A percentile compares a stretch with the other conserved stretches of the same genome.
Conservation (phyloP, 768 basidiomycete species). For the Suillus weaverae region DNA sequence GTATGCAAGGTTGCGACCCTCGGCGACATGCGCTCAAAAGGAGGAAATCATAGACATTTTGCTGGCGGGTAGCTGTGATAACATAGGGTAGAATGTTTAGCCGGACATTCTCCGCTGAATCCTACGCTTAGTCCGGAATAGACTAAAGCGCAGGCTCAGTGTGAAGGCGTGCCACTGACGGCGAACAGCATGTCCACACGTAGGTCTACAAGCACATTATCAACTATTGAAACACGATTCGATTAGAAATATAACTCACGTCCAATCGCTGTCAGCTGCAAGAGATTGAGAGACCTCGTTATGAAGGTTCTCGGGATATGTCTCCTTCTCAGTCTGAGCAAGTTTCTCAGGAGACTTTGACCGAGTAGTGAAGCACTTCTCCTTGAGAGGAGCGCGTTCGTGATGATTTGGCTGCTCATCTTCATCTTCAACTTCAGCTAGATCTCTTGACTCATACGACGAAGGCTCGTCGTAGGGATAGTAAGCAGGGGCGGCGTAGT, state of each 20-base stretch:
- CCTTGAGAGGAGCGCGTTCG: slow-evolving; percentile 27
- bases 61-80: slow-evolving; percentile 18
- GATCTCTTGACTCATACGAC: slow-evolving; percentile 29
- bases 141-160: slow-evolving; percentile 54
- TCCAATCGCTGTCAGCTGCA: slow-evolving; percentile 29
- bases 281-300: slow-evolving; percentile 10
- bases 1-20: slow-evolving; percentile 24
- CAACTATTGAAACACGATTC: not conserved
- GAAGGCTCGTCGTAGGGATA: slow-evolving; percentile 31
- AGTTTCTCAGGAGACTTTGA: slow-evolving; percentile 23
- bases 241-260: slow-evolving; percentile 24
- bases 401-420: slow-evolving; percentile 15
- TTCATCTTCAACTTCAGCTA: slow-evolving; percentile 28
- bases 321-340: slow-evolving; percentile 23
- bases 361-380: slow-evolving; percentile 20
- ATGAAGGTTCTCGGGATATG: not conserved
- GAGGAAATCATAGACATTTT: slow-evolving; percentile 25
- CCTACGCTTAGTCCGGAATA: slow-evolving; percentile 53
- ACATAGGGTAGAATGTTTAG: slow-evolving; percentile 16
- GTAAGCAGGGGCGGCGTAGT: slow-evolving; percentile 22
- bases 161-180: slow-evolving; percentile 63
- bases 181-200: slow-evolving; percentile 52
- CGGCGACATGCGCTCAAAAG: slow-evolving; percentile 23
- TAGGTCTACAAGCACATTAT: slow-evolving; percentile 43
- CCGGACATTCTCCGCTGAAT: slow-evolving; percentile 31